Base-by-base conservation (phyloP, 257 asterid species). In the Handroanthus guayacan region DNA sequence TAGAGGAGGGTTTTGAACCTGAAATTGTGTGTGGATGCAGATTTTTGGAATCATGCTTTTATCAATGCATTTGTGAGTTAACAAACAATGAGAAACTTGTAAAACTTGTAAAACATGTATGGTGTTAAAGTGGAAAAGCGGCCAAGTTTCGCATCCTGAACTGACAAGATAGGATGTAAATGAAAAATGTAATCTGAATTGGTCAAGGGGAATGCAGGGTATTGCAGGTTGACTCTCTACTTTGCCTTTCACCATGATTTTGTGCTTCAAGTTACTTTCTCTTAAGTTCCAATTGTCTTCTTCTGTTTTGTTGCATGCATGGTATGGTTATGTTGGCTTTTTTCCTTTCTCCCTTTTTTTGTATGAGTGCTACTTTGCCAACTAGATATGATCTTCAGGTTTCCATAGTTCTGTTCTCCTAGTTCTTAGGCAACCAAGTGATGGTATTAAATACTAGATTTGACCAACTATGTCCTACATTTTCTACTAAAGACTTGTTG, bases 381-480 rank as follows among this genome's bases (percentile, higher is more conserved):
- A 41, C 57, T 64, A 41, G 18, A 64, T 43, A n/a, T 64, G 69
- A 38, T 37, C 52, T 13, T 16, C 54, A 12, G 20, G 47, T 6
- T 50, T 66, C 45, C 14, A 39, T 5, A 5, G 38, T 36, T 54
- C 38, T 66, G 17, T 52, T n/a, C 73, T 60, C 58, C 47, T 57
- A 72, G 43, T 47, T 20, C 60, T 75, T 37, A 66, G 54, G 71
- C 48, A 39, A 20, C 25, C 54, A 66, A 45, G 31, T 16, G 4
- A 66, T 17, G 9, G 20, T 14, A 41, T 41, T n/a, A 11, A 20
- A 12, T 10, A 62, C 9, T 62, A 38, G 20, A 37, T 62, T 5
- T 37, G 43, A n/a, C 48, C 25, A 37, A 39, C 25, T 62, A 25
- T 3, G 3, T 9, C 44, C 9, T 31, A 12, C n/a, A 17, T 11